phyloP scores from a whole-genome alignment of 805 yeast species.

The Teunomyces funiuensis region DNA sequence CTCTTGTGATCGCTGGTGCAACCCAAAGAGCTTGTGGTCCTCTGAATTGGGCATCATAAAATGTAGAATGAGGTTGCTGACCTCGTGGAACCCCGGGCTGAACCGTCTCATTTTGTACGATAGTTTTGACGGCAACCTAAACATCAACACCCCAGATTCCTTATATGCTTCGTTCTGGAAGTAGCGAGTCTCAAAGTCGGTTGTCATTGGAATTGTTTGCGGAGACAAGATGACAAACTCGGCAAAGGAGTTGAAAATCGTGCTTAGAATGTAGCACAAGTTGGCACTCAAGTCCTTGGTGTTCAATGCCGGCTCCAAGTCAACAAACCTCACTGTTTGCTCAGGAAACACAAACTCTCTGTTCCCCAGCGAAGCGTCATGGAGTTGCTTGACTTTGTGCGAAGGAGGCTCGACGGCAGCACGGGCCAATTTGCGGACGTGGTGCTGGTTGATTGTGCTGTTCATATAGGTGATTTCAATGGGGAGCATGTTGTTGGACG shows the following conservation, averaged over 20 bases:
- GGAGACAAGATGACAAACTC: conserved; percentile 29
- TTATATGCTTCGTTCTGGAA: conserved; percentile 21
- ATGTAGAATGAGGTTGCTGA: conserved; percentile 21
- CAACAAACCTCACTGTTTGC: conserved; percentile 30
- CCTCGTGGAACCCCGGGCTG: conserved; percentile 31
- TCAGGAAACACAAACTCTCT: conserved; percentile 12
- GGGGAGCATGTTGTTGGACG: conserved; percentile 27
- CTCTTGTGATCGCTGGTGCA: conserved; percentile 11
- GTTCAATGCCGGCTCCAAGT: conserved; percentile 19
- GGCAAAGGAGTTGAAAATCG: conserved; percentile 35
- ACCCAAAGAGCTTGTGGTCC: conserved; percentile 20
- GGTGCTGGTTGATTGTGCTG: conserved; percentile 5
- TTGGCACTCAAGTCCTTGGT: conserved; percentile 8
- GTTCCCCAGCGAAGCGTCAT: background rate
- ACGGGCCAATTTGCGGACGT: conserved; percentile 10
- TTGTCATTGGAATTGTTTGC: conserved; percentile 25
- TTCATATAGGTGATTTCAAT: conserved; percentile 21
- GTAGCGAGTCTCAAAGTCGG: conserved; percentile 11
- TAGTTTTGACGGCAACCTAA: conserved; percentile 26
- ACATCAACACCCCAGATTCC: conserved; percentile 26
- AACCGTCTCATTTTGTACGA: conserved; percentile 17
- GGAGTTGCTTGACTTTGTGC: background rate
- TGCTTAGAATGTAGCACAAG: conserved; percentile 19
- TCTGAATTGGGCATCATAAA: conserved; percentile 19
- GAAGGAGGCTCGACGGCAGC: background rate